Evolutionary conservation across 2,329 filamentous ascomycete species (phyloP).

Genomic region (Chrysosporium keratinophilum): DNA sequence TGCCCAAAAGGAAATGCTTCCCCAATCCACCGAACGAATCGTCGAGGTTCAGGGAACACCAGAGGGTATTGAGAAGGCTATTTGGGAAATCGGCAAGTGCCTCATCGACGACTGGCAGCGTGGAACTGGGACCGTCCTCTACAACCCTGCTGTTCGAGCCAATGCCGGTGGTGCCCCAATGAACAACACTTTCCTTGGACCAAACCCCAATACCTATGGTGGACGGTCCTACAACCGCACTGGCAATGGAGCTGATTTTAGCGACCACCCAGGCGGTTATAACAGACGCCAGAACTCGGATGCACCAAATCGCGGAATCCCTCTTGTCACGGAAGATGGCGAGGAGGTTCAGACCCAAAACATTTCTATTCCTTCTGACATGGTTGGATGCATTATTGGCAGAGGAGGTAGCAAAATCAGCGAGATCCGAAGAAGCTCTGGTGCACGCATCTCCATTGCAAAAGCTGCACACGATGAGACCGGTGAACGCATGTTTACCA

Average conservation of each 20-base stretch:
- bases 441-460: constrained; percentile 92
- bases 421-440: constrained; percentile 94
- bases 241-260: constrained; percentile 95
- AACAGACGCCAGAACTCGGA: constrained; percentile 77
- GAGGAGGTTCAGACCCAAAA: constrained; percentile 98
- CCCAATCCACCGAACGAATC: constrained; percentile 94
- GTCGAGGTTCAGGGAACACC: constrained; percentile 94
- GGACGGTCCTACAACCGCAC: constrained; percentile 75
- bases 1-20: constrained; percentile 98
- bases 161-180: constrained; percentile 51
- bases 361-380: constrained; percentile 98
- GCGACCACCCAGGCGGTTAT: constrained; percentile 63
- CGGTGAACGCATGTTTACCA: constrained; percentile 99
- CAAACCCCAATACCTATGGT: constrained; percentile 31
- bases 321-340: constrained; percentile 86
- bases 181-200: constrained; percentile 40
- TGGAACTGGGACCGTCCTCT: constrained; percentile 90
- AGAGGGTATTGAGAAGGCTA: constrained; percentile 86
- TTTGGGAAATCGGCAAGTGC: constrained; percentile 99
- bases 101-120: constrained; percentile 96
- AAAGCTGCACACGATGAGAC: constrained; percentile 95
- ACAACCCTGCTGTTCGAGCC: constrained; percentile 90
- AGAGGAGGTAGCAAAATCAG: constrained; percentile 93
- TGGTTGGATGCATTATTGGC: constrained; percentile 99
- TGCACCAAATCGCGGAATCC: constrained; percentile 65